These are phyloP conservation scores for Diplocarpon rosae DNA, from an alignment of 2,329 filamentous ascomycete species.

Conservation along the genomic window DNA sequence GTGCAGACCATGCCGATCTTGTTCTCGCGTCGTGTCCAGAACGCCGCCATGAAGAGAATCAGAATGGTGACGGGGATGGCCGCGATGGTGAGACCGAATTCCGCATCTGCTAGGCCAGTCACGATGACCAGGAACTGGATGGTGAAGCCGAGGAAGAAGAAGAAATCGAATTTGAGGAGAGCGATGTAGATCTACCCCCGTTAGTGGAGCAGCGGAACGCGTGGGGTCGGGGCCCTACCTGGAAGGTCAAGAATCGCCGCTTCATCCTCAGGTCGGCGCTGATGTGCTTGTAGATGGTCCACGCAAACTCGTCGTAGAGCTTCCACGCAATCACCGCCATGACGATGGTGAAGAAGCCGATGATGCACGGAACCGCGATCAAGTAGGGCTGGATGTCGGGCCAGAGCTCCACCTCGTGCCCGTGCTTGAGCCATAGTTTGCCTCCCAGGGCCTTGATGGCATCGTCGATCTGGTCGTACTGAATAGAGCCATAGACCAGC, in stretches of 20 bases:
- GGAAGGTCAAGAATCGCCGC: slow-evolving; percentile 89
- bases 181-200: slow-evolving; percentile 82
- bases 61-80: slow-evolving; percentile 85
- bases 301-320: slow-evolving; percentile 95
- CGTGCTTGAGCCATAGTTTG: slow-evolving; percentile 31
- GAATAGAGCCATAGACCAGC: slow-evolving; percentile 84
- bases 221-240: slow-evolving; percentile 47
- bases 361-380: slow-evolving; percentile 74
- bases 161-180: slow-evolving; percentile 97
- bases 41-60: slow-evolving; percentile 76
- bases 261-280: slow-evolving; percentile 96
- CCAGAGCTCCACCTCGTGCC: slow-evolving; percentile 48
- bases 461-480: slow-evolving; percentile 78
- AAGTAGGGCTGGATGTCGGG: slow-evolving; percentile 60
- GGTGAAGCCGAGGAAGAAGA: slow-evolving; percentile 98
- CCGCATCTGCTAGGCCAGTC: slow-evolving; percentile 52
- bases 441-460: slow-evolving; percentile 49
- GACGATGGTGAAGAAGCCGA: slow-evolving; percentile 61
- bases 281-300: slow-evolving; percentile 99
- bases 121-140: slow-evolving; percentile 96
- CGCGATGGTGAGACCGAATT: slow-evolving; percentile 77
- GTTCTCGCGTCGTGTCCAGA: slow-evolving; percentile 75
- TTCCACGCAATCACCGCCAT: slow-evolving; percentile 82
- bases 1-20: slow-evolving; percentile 64
- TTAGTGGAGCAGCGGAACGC: slow-evolving; percentile 2